phyloP scores from a whole-genome alignment of 805 yeast species.

The Candida mattraensis region DNA sequence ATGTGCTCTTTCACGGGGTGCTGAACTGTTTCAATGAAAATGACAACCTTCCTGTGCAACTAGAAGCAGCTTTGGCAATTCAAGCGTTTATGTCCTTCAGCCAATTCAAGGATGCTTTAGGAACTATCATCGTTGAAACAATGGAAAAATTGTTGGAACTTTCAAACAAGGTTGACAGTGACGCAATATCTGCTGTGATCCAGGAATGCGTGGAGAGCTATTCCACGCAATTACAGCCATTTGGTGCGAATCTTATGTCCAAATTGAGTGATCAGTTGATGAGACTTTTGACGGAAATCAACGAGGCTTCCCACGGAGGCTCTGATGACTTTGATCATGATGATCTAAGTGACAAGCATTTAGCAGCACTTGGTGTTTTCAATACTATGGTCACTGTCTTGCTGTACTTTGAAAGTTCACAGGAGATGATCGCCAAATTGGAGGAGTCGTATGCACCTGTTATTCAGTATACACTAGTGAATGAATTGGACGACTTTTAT shows the following conservation, averaged over 20 bases:
- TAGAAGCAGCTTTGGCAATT: constrained; percentile 82
- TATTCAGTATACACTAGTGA: constrained; percentile 61
- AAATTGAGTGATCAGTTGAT: constrained; percentile 75
- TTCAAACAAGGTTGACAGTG: constrained; percentile 82
- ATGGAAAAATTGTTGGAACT: constrained; percentile 77
- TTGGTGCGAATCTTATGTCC: constrained; percentile 64
- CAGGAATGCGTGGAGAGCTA: constrained; percentile 93
- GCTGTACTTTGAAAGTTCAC: constrained; percentile 80
- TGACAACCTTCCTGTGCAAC: constrained; percentile 67
- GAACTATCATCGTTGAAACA: constrained; percentile 69
- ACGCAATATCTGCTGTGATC: constrained; percentile 84
- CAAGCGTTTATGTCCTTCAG: constrained; percentile 72
- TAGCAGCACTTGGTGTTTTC: constrained; percentile 83
- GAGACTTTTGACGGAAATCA: constrained; percentile 66
- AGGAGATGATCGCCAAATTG: constrained; percentile 61
- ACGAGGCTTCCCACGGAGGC: constrained; percentile 55
- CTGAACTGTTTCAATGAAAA: constrained; percentile 47
- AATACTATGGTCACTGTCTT: constrained; percentile 88
- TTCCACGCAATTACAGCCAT: constrained; percentile 87
- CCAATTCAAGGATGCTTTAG: constrained; percentile 66
- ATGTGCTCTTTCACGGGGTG: constrained; percentile 46
- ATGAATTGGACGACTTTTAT: constrained; percentile 74
- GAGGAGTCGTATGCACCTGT: constrained; percentile 78
- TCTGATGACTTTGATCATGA: constrained; percentile 51
- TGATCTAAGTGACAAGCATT: constrained; percentile 63